Conservation (phyloP, 2,329 filamentous ascomycete species). For the Stemphylium vesicarium region DNA sequence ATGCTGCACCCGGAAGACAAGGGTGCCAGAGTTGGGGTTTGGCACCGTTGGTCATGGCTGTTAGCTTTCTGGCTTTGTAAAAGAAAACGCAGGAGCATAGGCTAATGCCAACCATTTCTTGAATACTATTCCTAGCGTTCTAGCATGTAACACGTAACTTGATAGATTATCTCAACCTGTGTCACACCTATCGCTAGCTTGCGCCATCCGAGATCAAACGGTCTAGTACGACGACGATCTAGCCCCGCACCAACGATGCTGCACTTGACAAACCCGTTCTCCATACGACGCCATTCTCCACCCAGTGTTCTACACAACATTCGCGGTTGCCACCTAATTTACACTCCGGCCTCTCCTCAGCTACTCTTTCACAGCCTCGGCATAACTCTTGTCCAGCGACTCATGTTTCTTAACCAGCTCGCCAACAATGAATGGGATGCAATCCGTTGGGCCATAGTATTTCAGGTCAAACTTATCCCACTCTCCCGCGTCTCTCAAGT, state of each 20-base stretch:
- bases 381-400: conserved; percentile 26
- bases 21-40: not conserved
- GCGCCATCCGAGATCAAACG: not conserved
- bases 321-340: not conserved
- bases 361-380: conserved; percentile 27
- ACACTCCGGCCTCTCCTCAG: not conserved
- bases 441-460: conserved; percentile 36
- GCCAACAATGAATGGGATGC: conserved; percentile 47
- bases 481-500: conserved; percentile 53
- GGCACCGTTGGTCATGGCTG: not conserved
- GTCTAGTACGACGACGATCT: not conserved
- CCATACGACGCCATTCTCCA: too few relatives aligned
- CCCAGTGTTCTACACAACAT: too few relatives aligned
- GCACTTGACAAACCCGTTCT: too few relatives aligned
- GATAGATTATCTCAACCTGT: not conserved
- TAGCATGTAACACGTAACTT: not conserved
- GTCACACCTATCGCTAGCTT: not conserved
- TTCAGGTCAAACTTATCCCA: conserved; percentile 60
- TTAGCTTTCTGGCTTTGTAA: conserved; percentile 9
- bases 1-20: conserved; percentile 11
- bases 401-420: conserved; percentile 43
- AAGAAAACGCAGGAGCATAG: too few relatives aligned
- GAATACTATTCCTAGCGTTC: not conserved
- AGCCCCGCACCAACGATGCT: too few relatives aligned
- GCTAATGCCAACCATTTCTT: not conserved